Base-by-base conservation (phyloP, 1,284 basidiomycete species). In the Sanghuangporus baumii region DNA sequence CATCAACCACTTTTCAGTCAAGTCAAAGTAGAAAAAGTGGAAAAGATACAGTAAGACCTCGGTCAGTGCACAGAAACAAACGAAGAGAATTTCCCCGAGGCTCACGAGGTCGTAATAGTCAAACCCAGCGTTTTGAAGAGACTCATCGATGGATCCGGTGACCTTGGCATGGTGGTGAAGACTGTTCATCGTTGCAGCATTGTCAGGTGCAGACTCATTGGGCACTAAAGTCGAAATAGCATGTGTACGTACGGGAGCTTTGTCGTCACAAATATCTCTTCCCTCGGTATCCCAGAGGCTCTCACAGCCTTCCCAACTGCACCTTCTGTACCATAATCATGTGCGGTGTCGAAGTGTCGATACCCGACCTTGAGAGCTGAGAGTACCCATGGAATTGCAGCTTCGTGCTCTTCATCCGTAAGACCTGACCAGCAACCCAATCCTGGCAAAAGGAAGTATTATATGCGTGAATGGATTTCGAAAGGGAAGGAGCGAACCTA, bases 211-310 rank as follows among this genome's bases (percentile, higher is more conserved):
- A 18, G 18, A 48, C 5, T 6, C 16, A 34, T 55, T 34, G 41
- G 18, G 8, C 57, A 31, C 36, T n/a, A 63, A 20, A 16, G 16
- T 36, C 20, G 43, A 12, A 46, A 41, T 41, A 11, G 12, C 40
- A 41, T 18, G 43, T 6, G 48, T 63, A 70, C 71, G 67, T 68
- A 74, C 72, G 72, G 72, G 60, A 74, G 69, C 66, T 80, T 80
- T 26, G 76, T 78, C 1, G 78, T 73, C 23, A 81, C 68, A 65
- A 72, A 80, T 3, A 81, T 65, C 52, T 78, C 71, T 60, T 75
- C 72, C 50, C 78, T 68, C 37, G 72, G 70, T 26, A 75, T 68
- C 9, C 71, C 74, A 62, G 70, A 73, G 23, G 72, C 67, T 57
- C 74, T 71, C 52, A 81, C 67, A 3, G 76, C 79, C 14, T 73